Base-by-base conservation (phyloP, 495 filamentous ascomycete genomes). In the Tuber borchii region DNA sequence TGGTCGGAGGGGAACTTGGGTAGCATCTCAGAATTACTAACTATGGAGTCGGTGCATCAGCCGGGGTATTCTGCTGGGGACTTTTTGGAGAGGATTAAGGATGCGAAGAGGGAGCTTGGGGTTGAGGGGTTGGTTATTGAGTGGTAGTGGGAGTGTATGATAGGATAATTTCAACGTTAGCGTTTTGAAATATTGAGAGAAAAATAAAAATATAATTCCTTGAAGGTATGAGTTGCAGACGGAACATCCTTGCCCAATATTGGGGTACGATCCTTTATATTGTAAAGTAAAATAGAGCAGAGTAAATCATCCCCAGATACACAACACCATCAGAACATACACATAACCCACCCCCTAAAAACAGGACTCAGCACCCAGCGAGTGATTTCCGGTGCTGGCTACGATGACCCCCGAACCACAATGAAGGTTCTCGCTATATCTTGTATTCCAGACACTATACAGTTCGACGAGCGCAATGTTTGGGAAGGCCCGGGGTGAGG, bases 91-190 rank as follows among this genome's bases (percentile, higher is more conserved):
- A n/a, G 7, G 8, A 61, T 20, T 10, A 74, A 26, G 17, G 56
- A 70, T 17, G 75, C 75, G 8, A 80, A 81, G 69, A 44, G 14
- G 9, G 79, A 77, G 14, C 74, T 80, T 71, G 75, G 79, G 8
- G 70, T 81, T 17, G 78, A 72, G 10, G 73, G 40, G 9, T 45
- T 79, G 7, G 31, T 22, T 22, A 42, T 73, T 14, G 69, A 45
- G 44, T 79, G 74, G 71, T 65, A 65, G 3, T 17, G 3, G n/a
- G 56, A 31, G 22, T 2, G 48, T 17, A 31, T n/a, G 3, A 2
- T 10, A 65, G 2, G 3, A 17, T 17, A 65, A 17, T 31, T 17
- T 2, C 56, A 34, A 17, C 12, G 14, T 7, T 8, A 0, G 8
- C 4, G 3, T 1, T 65, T 34, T 1, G 22, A 26, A 56, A 56